Base-by-base conservation (phyloP, 1,284 basidiomycete species). In the Ceratobasidium theobromae region DNA sequence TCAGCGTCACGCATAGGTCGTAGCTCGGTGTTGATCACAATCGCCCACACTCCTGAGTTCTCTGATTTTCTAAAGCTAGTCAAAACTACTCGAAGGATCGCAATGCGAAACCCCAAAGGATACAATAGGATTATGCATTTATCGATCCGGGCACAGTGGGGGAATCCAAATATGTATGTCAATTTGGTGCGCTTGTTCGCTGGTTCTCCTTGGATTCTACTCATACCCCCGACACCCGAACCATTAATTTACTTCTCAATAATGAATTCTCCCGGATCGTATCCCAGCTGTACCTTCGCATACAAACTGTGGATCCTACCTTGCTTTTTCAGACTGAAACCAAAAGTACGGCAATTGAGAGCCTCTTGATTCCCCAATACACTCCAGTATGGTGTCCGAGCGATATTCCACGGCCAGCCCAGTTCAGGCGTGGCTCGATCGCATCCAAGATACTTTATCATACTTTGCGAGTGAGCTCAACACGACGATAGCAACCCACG, bases 311-410 rank as follows among this genome's bases (percentile, higher is more conserved):
- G 21, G 33, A 49, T 28, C 33, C 27, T 25, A 23, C 6, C 3
- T 21, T 27, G 8, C 28, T 40, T 9, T 60, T 60, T 32, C 18
- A 49, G 30, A 23, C 53, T 4, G 32, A 27, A 9, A 18, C 3
- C 2, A 16, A 60, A 32, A 4, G 23, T 9, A 18, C 27, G 28
- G 33, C n/a, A 16, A 6, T 28, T 23, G 54, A 58, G n/a, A 33
- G 27, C n/a, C 9, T 60, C 3, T 8, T 60, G 9, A 25, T 49
- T 23, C 57, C 45, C 16, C 57, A 33, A 33, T 30, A 28, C 43
- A 49, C 57, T 16, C 57, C 57, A 49, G 35, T 27, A 4, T 60
- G 57, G 57, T 60, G 57, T 21, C 57, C 18, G 57, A 60, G 33
- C 57, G 46, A 49, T 45, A 40, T n/a, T 43, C 35, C 30, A 27